phyloP scores from a whole-genome alignment of 305 asterid species.

The Coffea humblotiana region DNA sequence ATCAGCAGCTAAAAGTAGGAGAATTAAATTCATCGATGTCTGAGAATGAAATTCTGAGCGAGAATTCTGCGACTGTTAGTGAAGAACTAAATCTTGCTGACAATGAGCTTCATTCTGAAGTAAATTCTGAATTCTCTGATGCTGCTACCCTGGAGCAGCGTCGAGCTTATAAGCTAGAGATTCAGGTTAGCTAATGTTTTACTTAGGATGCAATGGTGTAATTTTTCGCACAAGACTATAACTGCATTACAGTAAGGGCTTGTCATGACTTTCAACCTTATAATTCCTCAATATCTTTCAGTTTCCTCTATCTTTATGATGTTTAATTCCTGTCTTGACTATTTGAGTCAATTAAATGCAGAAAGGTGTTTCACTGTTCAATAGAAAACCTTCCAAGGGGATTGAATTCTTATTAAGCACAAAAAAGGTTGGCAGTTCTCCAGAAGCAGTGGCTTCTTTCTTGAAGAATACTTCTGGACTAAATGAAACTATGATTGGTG shows the following conservation, averaged over 20 bases:
- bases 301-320: neutral
- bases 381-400: conserved; percentile 95
- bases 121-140: conserved; percentile 61
- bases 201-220: neutral
- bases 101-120: conserved; percentile 67
- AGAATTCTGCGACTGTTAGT: conserved; percentile 36
- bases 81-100: conserved; percentile 74
- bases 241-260: conserved; percentile 1
- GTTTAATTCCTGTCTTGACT: conserved; percentile 21
- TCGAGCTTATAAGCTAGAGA: conserved; percentile 87
- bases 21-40: conserved; percentile 50
- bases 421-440: conserved; percentile 74
- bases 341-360: conserved; percentile 50
- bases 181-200: conserved; percentile 67
- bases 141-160: conserved; percentile 96
- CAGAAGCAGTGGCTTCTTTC: conserved; percentile 89
- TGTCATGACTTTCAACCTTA: neutral
- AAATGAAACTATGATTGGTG: conserved; percentile 90
- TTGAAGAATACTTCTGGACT: conserved; percentile 86
- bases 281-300: neutral
- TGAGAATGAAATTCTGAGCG: conserved; percentile 61
- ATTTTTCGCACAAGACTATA: conserved; percentile 8
- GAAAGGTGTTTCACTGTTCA: conserved; percentile 94
- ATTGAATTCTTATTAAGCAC: conserved; percentile 81
- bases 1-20: conserved; percentile 87